These are phyloP conservation scores for Panellus pusillus DNA, from an alignment of 768 basidiomycete species.

Conservation along the genomic window DNA sequence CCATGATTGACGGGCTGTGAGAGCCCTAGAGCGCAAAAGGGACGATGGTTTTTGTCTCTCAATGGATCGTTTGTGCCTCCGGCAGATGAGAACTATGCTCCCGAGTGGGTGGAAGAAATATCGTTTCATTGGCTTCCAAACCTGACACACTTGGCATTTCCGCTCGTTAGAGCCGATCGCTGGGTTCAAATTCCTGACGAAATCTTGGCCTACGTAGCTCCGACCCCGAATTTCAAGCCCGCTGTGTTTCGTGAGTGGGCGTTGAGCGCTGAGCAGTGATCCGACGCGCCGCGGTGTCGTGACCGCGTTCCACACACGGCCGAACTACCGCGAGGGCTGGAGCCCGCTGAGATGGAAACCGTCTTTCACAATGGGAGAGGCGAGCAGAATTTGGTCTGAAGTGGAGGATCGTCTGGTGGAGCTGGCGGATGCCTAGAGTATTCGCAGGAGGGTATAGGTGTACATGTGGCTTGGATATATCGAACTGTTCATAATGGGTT, in stretches of 20 bases:
- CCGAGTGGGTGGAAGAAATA: conserved; percentile 27
- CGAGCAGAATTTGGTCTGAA: conserved; percentile 15
- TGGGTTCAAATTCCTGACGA: conserved; percentile 5
- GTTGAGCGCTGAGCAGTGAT: conserved; percentile 17
- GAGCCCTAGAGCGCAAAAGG: not conserved
- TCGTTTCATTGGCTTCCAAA: conserved; percentile 33
- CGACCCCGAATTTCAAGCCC: not conserved
- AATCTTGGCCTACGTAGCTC: conserved; percentile 6
- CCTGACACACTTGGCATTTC: conserved; percentile 36
- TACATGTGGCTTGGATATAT: conserved; percentile 9
- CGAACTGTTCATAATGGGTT: conserved; percentile 11
- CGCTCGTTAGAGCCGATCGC: conserved; percentile 16
- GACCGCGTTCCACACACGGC: conserved; percentile 9
- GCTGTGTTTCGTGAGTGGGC: conserved; percentile 26
- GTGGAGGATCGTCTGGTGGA: conserved; percentile 4
- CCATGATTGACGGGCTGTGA: too few relatives aligned
- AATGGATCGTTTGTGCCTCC: too few relatives aligned
- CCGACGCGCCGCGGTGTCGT: conserved; percentile 25
- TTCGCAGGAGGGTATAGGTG: conserved; percentile 18
- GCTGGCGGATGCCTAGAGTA: not conserved
- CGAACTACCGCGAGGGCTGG: not conserved
- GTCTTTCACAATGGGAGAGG: conserved; percentile 24
- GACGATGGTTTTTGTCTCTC: conserved; percentile 2
- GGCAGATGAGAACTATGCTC: not conserved
- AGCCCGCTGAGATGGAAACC: conserved; percentile 22